Percentiles rank a stretch among this genome's conserved stretches.
phyloP scores from a whole-genome alignment of 176 grass and related monocot species.

The sorghum (Sorghum bicolor) region DNA sequence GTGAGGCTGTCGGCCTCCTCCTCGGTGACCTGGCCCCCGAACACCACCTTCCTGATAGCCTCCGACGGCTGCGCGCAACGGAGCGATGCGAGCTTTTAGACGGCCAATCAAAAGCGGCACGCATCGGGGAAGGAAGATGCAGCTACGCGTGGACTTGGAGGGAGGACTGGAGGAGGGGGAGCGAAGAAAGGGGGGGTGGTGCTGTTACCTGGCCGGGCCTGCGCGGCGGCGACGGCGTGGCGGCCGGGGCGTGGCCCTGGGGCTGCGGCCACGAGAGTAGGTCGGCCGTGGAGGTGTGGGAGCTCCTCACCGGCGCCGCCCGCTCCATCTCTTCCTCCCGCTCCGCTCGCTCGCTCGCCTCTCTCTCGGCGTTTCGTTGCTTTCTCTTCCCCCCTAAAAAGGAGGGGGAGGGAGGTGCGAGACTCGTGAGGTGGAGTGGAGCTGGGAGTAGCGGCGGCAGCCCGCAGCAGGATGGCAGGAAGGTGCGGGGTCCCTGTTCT shows the following conservation, averaged over 20 bases:
- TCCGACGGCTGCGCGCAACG: slow-evolving; percentile 67
- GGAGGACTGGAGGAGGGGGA: background rate
- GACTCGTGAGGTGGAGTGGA: slow-evolving; percentile 22
- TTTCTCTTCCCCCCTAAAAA: slow-evolving; percentile 31
- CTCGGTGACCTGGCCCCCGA: slow-evolving; percentile 87
- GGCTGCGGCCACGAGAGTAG: slow-evolving; percentile 67
- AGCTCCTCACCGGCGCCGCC: slow-evolving; percentile 74
- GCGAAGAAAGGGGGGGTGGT: background rate
- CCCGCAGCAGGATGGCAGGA: slow-evolving; percentile 38
- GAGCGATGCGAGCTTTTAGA: background rate
- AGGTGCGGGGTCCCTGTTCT: slow-evolving; percentile 63
- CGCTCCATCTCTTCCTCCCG: slow-evolving; percentile 52
- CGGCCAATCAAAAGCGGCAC: background rate
- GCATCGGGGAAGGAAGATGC: background rate
- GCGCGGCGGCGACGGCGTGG: slow-evolving; percentile 43
- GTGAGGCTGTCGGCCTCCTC: slow-evolving; percentile 79
- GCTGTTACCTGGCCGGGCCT: slow-evolving; percentile 55
- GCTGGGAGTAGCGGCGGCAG: slow-evolving; percentile 7
- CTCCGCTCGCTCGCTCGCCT: background rate
- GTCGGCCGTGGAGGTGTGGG: slow-evolving; percentile 77
- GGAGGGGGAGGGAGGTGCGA: background rate
- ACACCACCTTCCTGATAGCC: slow-evolving; percentile 84
- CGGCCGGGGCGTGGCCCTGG: slow-evolving; percentile 20
- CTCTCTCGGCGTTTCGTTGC: background rate
- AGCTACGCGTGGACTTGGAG: background rate